These are phyloP conservation scores for Wickerhamiella domercqiae DNA, from an alignment of 805 yeast genomes.

Conservation along the genomic window DNA sequence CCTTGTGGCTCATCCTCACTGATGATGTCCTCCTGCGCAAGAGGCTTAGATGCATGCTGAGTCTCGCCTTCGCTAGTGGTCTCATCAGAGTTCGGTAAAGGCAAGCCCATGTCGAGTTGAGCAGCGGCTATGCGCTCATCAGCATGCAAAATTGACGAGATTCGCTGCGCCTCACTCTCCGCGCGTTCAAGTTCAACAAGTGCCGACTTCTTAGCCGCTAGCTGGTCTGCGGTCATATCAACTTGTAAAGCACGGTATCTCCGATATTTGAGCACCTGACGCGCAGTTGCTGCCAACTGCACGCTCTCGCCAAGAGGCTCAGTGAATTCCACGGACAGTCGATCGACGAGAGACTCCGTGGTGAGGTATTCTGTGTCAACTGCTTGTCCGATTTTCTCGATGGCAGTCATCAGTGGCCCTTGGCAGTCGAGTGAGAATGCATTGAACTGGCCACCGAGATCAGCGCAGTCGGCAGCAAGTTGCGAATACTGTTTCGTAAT, in stretches of 20 bases:
- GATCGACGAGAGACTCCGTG: constrained; percentile 36
- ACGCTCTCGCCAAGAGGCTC: constrained; percentile 63
- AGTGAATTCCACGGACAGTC: constrained; percentile 42
- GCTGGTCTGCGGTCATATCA: constrained; percentile 29
- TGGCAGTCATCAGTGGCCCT: constrained; percentile 24
- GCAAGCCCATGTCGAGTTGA: constrained; percentile 2
- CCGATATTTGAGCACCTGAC: constrained; percentile 45
- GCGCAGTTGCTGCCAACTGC: constrained; percentile 43
- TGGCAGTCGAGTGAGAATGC: constrained; percentile 40
- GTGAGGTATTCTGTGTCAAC: constrained; percentile 48
- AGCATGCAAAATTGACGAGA: constrained; percentile 23
- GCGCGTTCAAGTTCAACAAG: constrained; percentile 28
- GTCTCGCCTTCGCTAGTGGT: no score
- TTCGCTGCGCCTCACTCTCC: constrained; percentile 31
- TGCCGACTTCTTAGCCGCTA: constrained; percentile 23
- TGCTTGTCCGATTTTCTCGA: constrained; percentile 76
- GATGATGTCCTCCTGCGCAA: background rate
- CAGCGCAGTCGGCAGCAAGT: constrained; percentile 50
- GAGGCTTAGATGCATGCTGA: background rate
- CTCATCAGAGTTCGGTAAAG: no score
- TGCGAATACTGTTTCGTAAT: constrained; percentile 42
- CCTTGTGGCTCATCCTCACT: background rate
- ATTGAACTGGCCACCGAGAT: constrained; percentile 57
- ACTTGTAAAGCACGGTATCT: constrained; percentile 40
- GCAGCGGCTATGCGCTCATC: constrained; percentile 18